Base-by-base conservation (phyloP, 2,329 filamentous ascomycete genomes). In the Aspergillus eucalypticola region DNA sequence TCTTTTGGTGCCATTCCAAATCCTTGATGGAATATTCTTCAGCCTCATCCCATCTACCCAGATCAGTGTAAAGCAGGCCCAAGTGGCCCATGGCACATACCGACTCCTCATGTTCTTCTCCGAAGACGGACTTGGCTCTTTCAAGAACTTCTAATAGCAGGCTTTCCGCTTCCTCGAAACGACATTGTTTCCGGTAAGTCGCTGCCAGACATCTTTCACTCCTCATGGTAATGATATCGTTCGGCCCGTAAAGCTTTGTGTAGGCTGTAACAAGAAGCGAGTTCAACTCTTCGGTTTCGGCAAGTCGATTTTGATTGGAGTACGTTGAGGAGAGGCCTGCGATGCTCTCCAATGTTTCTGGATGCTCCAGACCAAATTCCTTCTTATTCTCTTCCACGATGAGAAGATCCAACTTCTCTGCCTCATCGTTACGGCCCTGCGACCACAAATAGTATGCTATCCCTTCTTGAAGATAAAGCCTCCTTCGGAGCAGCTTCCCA, bases 41-140 rank as follows among this genome's bases (percentile, higher is more conserved):
- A 2, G 74, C 73, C 55, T 72, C 66, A 19, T 65, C 58, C 21
- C 46, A 51, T 23, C 55, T 60, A 5, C 62, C 59, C 53, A 58
- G 59, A 27, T 61, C 61, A 35, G 44, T 5, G 38, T 65, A 70
- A 3, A 64, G 61, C 32, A 42, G 42, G 3, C 65, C 67, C 7
- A 70, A 60, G 25, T 59, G 60, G 23, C 35, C 35, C 58, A 65
- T 65, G 25, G 60, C 48, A 25, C 44, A 48, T 29, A 69, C 51
- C 7, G 64, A 64, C 11, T 60, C 32, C 8, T 60, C 63, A 61
- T 67, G 59, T 5, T 69, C 64, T 19, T 29, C 44, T 2, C 65
- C 67, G 10, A 64, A 64, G 35, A 56, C 44, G 29, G 56, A 56
- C 58, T 63, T 66, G 8, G 58, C 55, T 3, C 23, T 61, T 46